phyloP scores from a whole-genome alignment of 768 basidiomycete genomes.

The Calvatia gigantea region DNA sequence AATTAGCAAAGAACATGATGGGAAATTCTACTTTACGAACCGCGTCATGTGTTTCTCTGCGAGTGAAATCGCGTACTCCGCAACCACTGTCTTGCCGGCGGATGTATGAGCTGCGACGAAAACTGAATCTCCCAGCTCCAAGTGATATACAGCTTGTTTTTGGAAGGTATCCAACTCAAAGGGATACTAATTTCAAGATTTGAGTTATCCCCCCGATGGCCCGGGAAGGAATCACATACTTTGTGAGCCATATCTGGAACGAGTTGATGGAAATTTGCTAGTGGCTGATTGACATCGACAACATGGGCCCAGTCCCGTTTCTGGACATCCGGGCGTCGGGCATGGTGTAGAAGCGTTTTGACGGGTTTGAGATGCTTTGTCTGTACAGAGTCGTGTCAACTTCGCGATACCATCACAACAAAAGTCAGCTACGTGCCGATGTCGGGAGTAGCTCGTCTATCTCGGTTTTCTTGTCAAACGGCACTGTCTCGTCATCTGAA shows the following conservation, averaged over 20 bases:
- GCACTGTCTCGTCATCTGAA: slow-evolving; percentile 13
- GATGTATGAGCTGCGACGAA: slow-evolving; percentile 99
- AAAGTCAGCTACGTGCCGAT: slow-evolving; percentile 29
- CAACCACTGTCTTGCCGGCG: slow-evolving; percentile 99
- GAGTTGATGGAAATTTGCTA: slow-evolving; percentile 85
- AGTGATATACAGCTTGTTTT: slow-evolving; percentile 96
- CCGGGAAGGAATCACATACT: slow-evolving; percentile 34
- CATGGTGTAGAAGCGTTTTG: slow-evolving; percentile 35
- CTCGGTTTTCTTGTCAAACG: slow-evolving; percentile 34
- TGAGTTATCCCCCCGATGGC: background rate
- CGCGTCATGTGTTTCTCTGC: slow-evolving; percentile 99
- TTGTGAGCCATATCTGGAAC: slow-evolving; percentile 97
- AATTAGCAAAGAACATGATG: slow-evolving; percentile 11
- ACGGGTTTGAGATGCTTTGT: slow-evolving; percentile 56
- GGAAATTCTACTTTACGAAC: slow-evolving; percentile 35
- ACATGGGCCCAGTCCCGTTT: slow-evolving; percentile 99
- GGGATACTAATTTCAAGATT: slow-evolving; percentile 64
- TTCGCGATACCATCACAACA: background rate
- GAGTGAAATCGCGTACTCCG: slow-evolving; percentile 96
- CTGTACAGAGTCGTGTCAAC: slow-evolving; percentile 27
- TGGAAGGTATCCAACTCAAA: slow-evolving; percentile 99
- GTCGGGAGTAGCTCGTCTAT: slow-evolving; percentile 81
- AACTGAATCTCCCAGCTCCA: slow-evolving; percentile 96
- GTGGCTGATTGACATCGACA: slow-evolving; percentile 88
- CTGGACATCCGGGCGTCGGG: slow-evolving; percentile 45